Percentiles rank a stretch among this genome's conserved stretches.
These are phyloP conservation scores for Cyberlindnera meyerae DNA, from an alignment of 805 yeast genomes.

Conservation along the genomic window DNA sequence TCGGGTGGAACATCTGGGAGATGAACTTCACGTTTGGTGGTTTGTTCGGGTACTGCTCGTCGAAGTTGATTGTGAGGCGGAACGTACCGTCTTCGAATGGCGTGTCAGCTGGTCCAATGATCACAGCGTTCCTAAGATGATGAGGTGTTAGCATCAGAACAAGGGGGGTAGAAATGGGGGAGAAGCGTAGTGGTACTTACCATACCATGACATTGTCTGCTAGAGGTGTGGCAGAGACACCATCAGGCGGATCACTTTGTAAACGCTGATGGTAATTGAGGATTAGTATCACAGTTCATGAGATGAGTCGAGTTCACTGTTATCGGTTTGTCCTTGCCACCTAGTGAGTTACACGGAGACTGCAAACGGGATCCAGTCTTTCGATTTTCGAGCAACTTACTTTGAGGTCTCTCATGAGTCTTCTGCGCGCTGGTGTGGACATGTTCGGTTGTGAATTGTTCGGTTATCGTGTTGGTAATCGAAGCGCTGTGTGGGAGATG, in stretches of 20 bases:
- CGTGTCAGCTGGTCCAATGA: slow-evolving; percentile 95
- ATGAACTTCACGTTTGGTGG: slow-evolving; percentile 92
- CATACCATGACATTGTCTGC: slow-evolving; percentile 97
- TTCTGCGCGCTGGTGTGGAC: slow-evolving; percentile 99
- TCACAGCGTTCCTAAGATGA: slow-evolving; percentile 86
- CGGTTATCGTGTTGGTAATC: no score
- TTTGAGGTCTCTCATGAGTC: slow-evolving; percentile 97
- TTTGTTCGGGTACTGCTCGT: slow-evolving; percentile 95
- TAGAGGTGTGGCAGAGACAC: slow-evolving; percentile 94
- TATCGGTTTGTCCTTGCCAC: background rate
- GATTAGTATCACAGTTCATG: no score
- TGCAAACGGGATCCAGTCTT: no score
- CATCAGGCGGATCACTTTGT: slow-evolving; percentile 98
- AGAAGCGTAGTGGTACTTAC: no score
- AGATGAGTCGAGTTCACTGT: no score
- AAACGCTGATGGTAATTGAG: no score
- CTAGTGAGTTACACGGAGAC: no score
- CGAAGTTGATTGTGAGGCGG: slow-evolving; percentile 78
- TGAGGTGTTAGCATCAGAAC: no score
- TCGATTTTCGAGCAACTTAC: slow-evolving; percentile 37
- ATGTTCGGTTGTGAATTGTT: no score
- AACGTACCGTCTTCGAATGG: slow-evolving; percentile 99
- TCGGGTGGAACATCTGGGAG: slow-evolving; percentile 96
- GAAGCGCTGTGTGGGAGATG: no score
- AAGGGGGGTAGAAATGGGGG: no score